phyloP scores from a whole-genome alignment of 2,329 filamentous ascomycete genomes.

The Trematosphaeria pertusa region DNA sequence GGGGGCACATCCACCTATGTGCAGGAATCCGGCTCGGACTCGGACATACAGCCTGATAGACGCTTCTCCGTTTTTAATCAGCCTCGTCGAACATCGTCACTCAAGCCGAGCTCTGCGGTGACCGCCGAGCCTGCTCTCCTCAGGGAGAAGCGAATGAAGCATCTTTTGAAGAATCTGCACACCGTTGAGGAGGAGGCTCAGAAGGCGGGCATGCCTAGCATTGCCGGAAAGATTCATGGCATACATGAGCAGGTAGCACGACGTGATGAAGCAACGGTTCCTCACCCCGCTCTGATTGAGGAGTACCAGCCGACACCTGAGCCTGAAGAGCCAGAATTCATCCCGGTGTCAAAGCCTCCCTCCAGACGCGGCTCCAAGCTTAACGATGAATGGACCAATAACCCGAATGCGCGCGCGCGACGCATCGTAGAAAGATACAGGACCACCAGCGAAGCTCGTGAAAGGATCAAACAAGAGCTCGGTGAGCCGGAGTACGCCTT shows the following conservation, averaged over 20 bases:
- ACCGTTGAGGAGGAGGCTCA: too few relatives aligned
- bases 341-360: too few relatives aligned
- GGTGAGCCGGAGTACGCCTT: constrained; percentile 32
- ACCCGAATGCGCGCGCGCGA: not conserved
- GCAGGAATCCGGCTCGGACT: not conserved
- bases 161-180: too few relatives aligned
- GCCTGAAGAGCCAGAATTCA: too few relatives aligned
- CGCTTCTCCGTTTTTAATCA: not conserved
- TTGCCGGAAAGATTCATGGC: too few relatives aligned
- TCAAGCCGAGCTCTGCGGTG: not conserved
- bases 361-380: too few relatives aligned
- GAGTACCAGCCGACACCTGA: too few relatives aligned
- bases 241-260: too few relatives aligned
- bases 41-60: not conserved
- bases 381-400: not conserved
- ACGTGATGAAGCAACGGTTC: too few relatives aligned
- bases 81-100: too few relatives aligned
- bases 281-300: too few relatives aligned
- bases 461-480: not conserved
- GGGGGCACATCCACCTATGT: not conserved
- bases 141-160: not conserved
- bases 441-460: not conserved
- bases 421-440: not conserved
- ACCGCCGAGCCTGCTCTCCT: not conserved
- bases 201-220: too few relatives aligned